Percentiles rank a stretch among this genome's conserved stretches.
Evolutionary conservation across 139 green algal species (phyloP).

Genomic region (Chlorella ohadii): DNA sequence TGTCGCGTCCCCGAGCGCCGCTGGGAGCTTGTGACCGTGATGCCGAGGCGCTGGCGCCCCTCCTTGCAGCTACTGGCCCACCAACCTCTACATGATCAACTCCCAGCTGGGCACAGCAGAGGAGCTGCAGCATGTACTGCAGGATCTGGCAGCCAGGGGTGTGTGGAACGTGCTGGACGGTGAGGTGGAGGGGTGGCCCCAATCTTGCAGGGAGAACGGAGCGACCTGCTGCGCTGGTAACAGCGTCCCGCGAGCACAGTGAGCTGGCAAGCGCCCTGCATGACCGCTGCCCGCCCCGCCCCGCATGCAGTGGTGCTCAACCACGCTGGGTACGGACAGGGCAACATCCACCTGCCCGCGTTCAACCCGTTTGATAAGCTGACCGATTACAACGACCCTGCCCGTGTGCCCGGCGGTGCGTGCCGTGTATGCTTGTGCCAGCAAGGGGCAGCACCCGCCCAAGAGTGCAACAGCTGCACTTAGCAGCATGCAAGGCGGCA

Average conservation of each 20-base stretch:
- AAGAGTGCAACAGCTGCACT: no score
- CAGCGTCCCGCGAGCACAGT: no score
- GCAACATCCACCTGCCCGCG: neutral
- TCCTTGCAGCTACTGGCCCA: slow-evolving; percentile 12
- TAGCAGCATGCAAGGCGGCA: no score
- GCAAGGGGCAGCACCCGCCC: neutral
- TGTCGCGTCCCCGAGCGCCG: no score
- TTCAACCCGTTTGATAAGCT: neutral
- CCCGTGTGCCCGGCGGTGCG: neutral
- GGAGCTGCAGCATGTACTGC: neutral
- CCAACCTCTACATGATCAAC: slow-evolving; percentile 9
- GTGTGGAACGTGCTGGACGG: no score
- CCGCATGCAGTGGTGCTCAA: slow-evolving; percentile 36
- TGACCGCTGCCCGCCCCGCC: no score
- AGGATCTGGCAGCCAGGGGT: neutral
- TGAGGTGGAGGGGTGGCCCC: no score
- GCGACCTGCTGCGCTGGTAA: no score
- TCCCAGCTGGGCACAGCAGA: neutral
- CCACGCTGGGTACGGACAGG: slow-evolving; percentile 39
- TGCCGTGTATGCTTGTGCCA: neutral
- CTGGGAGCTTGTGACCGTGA: no score
- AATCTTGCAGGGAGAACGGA: no score
- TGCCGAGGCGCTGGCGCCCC: no score
- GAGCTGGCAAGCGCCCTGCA: no score
- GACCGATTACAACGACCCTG: neutral